phyloP scores from a whole-genome alignment of 164 flowering plant genomes.

The Vitis riparia region DNA sequence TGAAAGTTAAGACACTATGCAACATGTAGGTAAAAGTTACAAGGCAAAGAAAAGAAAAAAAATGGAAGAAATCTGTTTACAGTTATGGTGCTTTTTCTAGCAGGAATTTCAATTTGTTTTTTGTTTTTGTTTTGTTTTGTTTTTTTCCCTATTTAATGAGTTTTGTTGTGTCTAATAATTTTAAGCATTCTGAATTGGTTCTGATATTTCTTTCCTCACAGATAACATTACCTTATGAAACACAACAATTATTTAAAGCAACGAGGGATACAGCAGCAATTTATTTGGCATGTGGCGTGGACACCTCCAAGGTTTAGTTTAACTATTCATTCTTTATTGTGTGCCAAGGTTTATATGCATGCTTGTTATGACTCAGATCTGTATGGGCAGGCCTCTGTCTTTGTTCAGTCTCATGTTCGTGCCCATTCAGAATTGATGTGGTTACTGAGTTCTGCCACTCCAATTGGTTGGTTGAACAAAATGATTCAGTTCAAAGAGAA shows the following conservation, averaged over 20 bases:
- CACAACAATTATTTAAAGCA: conserved; percentile 61
- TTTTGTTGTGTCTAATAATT: neutral
- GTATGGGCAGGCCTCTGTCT: conserved; percentile 75
- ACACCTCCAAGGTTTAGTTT: conserved; percentile 70
- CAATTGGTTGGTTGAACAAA: conserved; percentile 90
- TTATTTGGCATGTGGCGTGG: conserved; percentile 94
- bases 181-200: neutral
- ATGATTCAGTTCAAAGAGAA: conserved; percentile 99
- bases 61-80: too few species aligned
- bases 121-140: too few species aligned
- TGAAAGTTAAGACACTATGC: too few species aligned
- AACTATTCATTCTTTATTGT: neutral
- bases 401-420: conserved; percentile 96
- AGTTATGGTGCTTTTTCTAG: too few species aligned
- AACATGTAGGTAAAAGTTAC: too few species aligned
- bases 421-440: conserved; percentile 97
- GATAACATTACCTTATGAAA: conserved; percentile 88
- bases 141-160: too few species aligned
- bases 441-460: conserved; percentile 83
- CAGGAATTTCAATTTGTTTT: too few species aligned
- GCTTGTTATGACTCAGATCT: conserved; percentile 6
- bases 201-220: conserved; percentile 21
- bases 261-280: conserved; percentile 92
- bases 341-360: neutral
- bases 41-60: too few species aligned